These are phyloP conservation scores for Cladochytrium replicatum DNA, from an alignment of 192 early-diverging fungal genomes.

Conservation along the genomic window DNA sequence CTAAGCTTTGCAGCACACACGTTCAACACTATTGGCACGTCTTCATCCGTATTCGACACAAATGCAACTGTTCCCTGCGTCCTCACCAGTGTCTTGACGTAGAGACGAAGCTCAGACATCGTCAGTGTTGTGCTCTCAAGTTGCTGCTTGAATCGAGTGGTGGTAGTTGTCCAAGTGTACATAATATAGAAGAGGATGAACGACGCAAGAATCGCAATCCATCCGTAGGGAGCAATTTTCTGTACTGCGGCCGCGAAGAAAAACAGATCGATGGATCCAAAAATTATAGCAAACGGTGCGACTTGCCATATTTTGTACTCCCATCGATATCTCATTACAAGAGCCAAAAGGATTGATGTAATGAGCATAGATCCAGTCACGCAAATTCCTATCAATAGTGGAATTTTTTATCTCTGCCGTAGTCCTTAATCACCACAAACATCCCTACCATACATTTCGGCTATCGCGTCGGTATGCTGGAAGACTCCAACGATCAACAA, in stretches of 20 bases:
- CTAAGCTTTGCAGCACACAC: slow-evolving; percentile 27
- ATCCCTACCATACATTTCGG: slow-evolving; percentile 35
- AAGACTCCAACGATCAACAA: slow-evolving; percentile 29
- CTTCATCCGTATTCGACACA: slow-evolving; percentile 33
- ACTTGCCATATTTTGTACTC: slow-evolving; percentile 13
- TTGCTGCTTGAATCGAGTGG: slow-evolving; percentile 17
- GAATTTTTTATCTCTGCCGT: not conserved
- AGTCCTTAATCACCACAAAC: slow-evolving; percentile 6
- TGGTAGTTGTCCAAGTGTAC: slow-evolving; percentile 27
- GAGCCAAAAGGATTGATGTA: slow-evolving; percentile 24
- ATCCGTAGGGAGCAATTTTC: slow-evolving; percentile 23
- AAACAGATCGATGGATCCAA: slow-evolving; percentile 19
- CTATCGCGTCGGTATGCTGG: slow-evolving; percentile 20
- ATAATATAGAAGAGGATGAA: slow-evolving; percentile 21
- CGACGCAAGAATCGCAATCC: slow-evolving; percentile 20
- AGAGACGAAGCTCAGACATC: slow-evolving; percentile 21
- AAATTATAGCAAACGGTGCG: slow-evolving; percentile 12
- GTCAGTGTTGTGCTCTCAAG: slow-evolving; percentile 17
- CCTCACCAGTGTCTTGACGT: slow-evolving; percentile 24
- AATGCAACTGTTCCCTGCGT: slow-evolving; percentile 31
- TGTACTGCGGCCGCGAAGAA: slow-evolving; percentile 16
- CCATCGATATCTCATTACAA: slow-evolving; percentile 28
- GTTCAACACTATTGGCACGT: slow-evolving; percentile 32
- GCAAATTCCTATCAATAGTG: slow-evolving; percentile 18
- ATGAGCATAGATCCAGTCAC: slow-evolving; percentile 24